Percentiles rank a stretch among this genome's conserved stretches.
Conservation (phyloP, 73 alveolate genomes). For the Paramecium sexaurelia region DNA sequence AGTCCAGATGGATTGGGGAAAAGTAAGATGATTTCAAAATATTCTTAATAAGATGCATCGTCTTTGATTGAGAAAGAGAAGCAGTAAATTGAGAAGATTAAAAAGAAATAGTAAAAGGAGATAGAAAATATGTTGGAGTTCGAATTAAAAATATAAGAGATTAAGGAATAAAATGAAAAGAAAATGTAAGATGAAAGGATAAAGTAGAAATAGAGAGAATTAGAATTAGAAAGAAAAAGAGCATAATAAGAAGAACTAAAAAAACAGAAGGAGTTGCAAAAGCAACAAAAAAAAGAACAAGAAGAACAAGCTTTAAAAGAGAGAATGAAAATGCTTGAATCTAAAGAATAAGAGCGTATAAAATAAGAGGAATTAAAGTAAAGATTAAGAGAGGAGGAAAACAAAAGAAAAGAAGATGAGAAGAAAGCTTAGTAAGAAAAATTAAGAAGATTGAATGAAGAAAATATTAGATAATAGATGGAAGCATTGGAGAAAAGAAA, state of each 20-base stretch:
- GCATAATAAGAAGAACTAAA: slow-evolving; percentile 50
- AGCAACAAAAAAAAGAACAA: slow-evolving; percentile 43
- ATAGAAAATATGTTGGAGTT: slow-evolving; percentile 20
- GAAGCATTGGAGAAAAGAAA: slow-evolving; percentile 17
- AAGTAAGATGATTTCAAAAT: slow-evolving; percentile 47
- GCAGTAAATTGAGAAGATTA: slow-evolving; percentile 10
- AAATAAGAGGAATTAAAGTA: slow-evolving; percentile 3
- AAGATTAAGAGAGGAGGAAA: slow-evolving; percentile 61
- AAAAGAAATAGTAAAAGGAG: slow-evolving; percentile 25
- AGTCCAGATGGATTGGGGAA: slow-evolving; percentile 22
- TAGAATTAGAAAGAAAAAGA: slow-evolving; percentile 55
- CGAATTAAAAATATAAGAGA: slow-evolving; percentile 58
- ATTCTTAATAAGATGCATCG: slow-evolving; percentile 34
- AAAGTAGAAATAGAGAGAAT: slow-evolving; percentile 50
- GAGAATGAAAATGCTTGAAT: slow-evolving; percentile 19
- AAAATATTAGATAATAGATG: background rate
- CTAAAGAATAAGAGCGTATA: slow-evolving; percentile 44
- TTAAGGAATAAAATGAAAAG: slow-evolving; percentile 53
- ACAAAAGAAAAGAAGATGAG: slow-evolving; percentile 21
- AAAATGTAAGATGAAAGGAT: slow-evolving; percentile 24
- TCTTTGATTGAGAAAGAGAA: slow-evolving; percentile 59
- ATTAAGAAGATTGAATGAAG: slow-evolving; percentile 10
- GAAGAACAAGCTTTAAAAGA: slow-evolving; percentile 2
- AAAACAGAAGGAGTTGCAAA: slow-evolving; percentile 48
- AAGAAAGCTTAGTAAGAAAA: background rate